A percentile compares a stretch with the other conserved stretches of the same genome.
Conservation (phyloP, 805 yeast species). For the Saccharomycopsis olivae region DNA sequence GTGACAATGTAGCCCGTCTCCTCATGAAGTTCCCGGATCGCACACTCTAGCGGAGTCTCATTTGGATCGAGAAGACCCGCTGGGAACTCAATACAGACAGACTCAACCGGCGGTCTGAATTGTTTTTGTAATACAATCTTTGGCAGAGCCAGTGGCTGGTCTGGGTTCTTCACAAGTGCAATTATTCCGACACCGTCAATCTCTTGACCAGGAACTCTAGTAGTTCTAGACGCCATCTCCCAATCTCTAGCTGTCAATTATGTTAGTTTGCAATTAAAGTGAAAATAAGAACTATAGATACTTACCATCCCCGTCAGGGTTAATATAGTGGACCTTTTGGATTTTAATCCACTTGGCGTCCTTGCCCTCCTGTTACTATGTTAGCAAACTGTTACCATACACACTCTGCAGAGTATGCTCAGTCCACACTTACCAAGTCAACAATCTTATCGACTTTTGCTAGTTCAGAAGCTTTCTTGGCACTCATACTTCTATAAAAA, state of each 20-base stretch:
- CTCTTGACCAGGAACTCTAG: constrained; percentile 50
- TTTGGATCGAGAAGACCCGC: constrained; percentile 89
- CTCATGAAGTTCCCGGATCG: constrained; percentile 77
- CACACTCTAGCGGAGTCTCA: constrained; percentile 70
- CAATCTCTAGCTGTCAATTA: constrained; percentile 50
- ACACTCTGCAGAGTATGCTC: too few relatives aligned
- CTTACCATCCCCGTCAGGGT: constrained; percentile 47
- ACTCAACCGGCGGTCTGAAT: constrained; percentile 85
- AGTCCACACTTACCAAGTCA: too few relatives aligned
- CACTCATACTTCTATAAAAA: constrained; percentile 8
- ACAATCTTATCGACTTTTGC: constrained; percentile 9
- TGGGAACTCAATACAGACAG: constrained; percentile 86
- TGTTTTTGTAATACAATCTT: constrained; percentile 68
- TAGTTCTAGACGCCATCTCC: constrained; percentile 83
- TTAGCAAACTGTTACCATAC: too few relatives aligned
- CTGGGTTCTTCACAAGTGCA: constrained; percentile 47
- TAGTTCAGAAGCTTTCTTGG: constrained; percentile 13
- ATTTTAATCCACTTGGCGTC: constrained; percentile 57
- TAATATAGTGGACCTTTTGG: constrained; percentile 56
- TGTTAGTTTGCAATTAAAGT: background rate
- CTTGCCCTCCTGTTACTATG: too few relatives aligned
- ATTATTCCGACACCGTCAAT: constrained; percentile 90
- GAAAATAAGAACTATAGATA: background rate
- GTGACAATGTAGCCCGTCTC: constrained; percentile 88
- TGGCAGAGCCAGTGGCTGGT: constrained; percentile 21